phyloP scores from a whole-genome alignment of 257 asterid genomes.

The Plantago major region DNA sequence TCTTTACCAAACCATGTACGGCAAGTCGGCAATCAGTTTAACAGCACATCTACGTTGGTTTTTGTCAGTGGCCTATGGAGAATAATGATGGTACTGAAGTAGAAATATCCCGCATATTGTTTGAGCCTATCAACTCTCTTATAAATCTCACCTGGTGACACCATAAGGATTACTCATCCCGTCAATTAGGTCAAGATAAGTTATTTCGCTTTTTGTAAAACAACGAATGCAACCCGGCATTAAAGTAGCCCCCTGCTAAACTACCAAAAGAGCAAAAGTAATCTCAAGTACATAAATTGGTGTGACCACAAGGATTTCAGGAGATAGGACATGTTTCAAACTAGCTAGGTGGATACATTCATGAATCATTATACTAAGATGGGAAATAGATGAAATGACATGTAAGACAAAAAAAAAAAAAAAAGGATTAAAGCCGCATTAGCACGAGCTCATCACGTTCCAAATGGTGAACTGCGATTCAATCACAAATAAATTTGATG shows the following conservation, averaged over 20 bases:
- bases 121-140: too few species aligned
- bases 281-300: not conserved
- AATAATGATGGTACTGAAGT: too few species aligned
- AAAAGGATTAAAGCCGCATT: too few species aligned
- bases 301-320: not conserved
- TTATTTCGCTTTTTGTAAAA: too few species aligned
- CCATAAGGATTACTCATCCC: too few species aligned
- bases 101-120: too few species aligned
- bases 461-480: too few species aligned
- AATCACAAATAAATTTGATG: too few species aligned
- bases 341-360: not conserved
- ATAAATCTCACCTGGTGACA: too few species aligned
- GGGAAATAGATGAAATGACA: not conserved
- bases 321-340: not conserved
- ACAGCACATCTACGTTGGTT: not conserved
- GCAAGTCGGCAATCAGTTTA: not conserved
- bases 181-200: too few species aligned
- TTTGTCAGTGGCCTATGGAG: not conserved
- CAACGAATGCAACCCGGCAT: too few species aligned
- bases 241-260: not conserved
- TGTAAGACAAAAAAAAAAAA: not conserved
- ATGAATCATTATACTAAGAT: not conserved
- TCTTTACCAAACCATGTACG: conserved; percentile 12
- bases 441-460: not conserved
- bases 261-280: not conserved